Evolutionary conservation across 306 rosid species (phyloP).

Genomic region (Casuarina equisetifolia): DNA sequence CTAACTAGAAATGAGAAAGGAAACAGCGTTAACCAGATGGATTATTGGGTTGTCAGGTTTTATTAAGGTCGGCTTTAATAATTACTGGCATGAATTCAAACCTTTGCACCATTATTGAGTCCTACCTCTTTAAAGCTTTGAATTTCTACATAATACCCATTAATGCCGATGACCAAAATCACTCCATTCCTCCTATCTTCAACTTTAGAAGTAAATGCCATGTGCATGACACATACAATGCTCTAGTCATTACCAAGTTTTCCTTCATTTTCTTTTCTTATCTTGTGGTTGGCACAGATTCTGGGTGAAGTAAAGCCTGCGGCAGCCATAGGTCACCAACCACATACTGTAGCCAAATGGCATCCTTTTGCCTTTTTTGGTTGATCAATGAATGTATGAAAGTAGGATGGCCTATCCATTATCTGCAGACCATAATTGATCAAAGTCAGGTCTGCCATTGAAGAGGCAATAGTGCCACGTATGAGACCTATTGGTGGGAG

Average conservation of each 20-base stretch:
- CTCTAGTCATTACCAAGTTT: neutral
- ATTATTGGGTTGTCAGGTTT: neutral
- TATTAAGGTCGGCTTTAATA: no score
- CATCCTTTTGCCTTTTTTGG: neutral
- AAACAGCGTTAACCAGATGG: neutral
- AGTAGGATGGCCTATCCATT: neutral
- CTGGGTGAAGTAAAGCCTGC: constrained; percentile 1
- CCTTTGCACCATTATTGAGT: neutral
- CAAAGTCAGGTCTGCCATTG: neutral
- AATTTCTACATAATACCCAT: neutral
- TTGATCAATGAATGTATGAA: neutral
- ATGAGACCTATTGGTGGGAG: constrained; percentile 1
- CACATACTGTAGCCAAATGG: neutral
- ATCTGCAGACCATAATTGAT: constrained; percentile 3
- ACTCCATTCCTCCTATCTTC: neutral
- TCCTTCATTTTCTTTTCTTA: neutral
- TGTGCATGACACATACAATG: constrained; percentile 11
- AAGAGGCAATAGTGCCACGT: neutral
- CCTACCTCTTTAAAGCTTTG: neutral
- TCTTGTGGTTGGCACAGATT: neutral
- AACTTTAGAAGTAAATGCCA: constrained; percentile 23
- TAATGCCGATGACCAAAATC: no score
- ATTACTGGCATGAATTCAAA: no score
- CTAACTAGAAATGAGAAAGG: neutral
- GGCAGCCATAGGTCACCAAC: constrained; percentile 2